A percentile compares a stretch with the other conserved stretches of the same genome.
phyloP scores from a whole-genome alignment of 192 early-diverging fungal genomes.

The Phlyctochytrium arcticum region DNA sequence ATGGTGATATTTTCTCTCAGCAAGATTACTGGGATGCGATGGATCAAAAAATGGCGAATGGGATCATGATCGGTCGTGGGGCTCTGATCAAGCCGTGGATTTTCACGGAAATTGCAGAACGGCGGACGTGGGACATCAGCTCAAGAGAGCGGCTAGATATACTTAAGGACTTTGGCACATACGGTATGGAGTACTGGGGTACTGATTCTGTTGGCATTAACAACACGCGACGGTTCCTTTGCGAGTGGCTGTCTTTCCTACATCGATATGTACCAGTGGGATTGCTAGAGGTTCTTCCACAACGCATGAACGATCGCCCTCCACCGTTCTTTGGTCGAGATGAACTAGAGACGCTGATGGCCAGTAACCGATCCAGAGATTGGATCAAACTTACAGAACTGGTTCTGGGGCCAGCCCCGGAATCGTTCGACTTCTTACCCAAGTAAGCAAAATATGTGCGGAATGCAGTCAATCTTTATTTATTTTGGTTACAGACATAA shows the following conservation, averaged over 20 bases:
- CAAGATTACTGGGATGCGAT: constrained; percentile 76
- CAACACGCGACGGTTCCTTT: constrained; percentile 64
- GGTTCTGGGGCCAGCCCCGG: constrained; percentile 85
- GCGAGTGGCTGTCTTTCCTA: constrained; percentile 50
- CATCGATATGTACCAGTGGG: constrained; percentile 86
- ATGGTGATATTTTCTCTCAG: constrained; percentile 74
- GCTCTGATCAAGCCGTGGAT: constrained; percentile 98
- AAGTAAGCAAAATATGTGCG: constrained; percentile 44
- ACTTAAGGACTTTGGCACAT: constrained; percentile 71
- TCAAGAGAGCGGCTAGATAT: constrained; percentile 88
- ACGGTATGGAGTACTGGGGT: constrained; percentile 96
- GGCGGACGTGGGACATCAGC: constrained; percentile 86
- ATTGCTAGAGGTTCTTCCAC: constrained; percentile 86
- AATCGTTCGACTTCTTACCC: constrained; percentile 83
- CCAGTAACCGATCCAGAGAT: constrained; percentile 66
- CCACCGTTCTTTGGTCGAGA: constrained; percentile 79
- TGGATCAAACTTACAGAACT: constrained; percentile 94
- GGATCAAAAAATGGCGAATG: constrained; percentile 54
- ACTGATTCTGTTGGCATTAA: constrained; percentile 84
- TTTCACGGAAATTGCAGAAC: constrained; percentile 87
- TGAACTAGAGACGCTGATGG: constrained; percentile 94
- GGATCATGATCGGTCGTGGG: constrained; percentile 89
- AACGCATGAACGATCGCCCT: constrained; percentile 88
- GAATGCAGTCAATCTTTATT: not conserved
- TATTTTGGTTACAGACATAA: constrained; percentile 55